phyloP scores from a whole-genome alignment of 306 rosid genomes.

The Sicyos edulis region DNA sequence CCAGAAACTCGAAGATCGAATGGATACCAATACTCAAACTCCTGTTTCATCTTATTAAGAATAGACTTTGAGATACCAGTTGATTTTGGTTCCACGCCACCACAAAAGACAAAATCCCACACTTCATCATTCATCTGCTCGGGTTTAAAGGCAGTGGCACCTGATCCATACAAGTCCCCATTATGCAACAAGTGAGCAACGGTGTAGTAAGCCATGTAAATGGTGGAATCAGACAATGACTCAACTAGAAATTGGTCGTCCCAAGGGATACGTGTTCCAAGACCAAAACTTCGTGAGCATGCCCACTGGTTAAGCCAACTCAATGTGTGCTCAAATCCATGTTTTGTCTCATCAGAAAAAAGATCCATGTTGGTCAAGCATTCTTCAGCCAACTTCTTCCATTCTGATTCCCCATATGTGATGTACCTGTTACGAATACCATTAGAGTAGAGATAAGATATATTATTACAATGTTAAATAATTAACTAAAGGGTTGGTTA shows the following conservation, averaged over 20 bases:
- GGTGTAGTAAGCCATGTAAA: constrained; percentile 95
- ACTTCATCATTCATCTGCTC: constrained; percentile 74
- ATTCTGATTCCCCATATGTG: constrained; percentile 74
- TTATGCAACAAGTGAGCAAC: constrained; percentile 64
- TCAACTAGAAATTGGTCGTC: constrained; percentile 79
- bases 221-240: constrained; percentile 85
- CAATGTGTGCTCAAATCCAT: constrained; percentile 89
- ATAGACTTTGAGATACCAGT: constrained; percentile 48
- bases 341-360: constrained; percentile 64
- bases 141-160: constrained; percentile 48
- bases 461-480: background rate
- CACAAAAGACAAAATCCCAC: constrained; percentile 79
- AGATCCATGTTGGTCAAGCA: constrained; percentile 60
- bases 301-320: constrained; percentile 95
- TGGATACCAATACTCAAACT: constrained; percentile 97
- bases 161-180: constrained; percentile 64
- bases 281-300: constrained; percentile 90
- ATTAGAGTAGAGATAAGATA: background rate
- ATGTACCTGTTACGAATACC: constrained; percentile 33
- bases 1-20: constrained; percentile 92
- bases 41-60: constrained; percentile 66
- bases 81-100: constrained; percentile 54
- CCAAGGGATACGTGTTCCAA: constrained; percentile 94
- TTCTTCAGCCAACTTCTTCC: constrained; percentile 73
- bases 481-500: constrained; percentile 5